These are phyloP conservation scores for Buxus sempervirens DNA, from an alignment of 164 flowering plant species.

Conservation along the genomic window DNA sequence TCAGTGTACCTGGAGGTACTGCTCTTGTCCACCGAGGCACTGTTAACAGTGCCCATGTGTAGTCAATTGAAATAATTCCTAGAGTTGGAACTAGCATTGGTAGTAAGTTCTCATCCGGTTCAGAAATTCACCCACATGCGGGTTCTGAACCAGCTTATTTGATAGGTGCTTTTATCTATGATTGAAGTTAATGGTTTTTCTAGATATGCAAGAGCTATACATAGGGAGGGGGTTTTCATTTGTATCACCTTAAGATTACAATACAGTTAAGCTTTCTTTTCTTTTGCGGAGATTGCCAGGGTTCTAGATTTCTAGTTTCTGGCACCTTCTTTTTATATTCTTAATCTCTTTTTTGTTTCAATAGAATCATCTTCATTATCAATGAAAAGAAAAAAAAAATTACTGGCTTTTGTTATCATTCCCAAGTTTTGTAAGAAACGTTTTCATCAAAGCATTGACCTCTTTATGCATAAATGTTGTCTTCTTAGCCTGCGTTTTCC, in stretches of 20 bases:
- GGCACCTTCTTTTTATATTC: too few relatives aligned
- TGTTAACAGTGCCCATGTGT: neutral
- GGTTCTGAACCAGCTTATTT: neutral
- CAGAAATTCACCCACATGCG: neutral
- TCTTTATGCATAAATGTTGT: neutral
- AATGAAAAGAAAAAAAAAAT: too few relatives aligned
- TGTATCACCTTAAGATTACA: too few relatives aligned
- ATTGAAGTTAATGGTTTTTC: too few relatives aligned
- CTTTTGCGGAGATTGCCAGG: too few relatives aligned
- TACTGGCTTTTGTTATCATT: neutral
- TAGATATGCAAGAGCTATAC: too few relatives aligned
- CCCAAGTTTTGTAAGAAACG: neutral
- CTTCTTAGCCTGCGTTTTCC: neutral
- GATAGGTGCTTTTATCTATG: neutral
- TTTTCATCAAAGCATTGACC: neutral
- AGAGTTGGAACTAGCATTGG: neutral
- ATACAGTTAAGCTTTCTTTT: too few relatives aligned
- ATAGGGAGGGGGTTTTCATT: too few relatives aligned
- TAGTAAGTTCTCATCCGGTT: neutral
- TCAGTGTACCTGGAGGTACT: slow-evolving; percentile 96
- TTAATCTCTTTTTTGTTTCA: too few relatives aligned
- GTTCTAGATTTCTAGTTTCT: too few relatives aligned
- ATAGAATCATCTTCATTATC: too few relatives aligned
- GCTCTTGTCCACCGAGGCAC: neutral
- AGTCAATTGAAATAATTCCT: neutral